Evolutionary conservation across 1,284 basidiomycete genomes (phyloP), one percentile per base, ranked within the genome.

Genomic region (Rhodotorula sp.): DNA sequence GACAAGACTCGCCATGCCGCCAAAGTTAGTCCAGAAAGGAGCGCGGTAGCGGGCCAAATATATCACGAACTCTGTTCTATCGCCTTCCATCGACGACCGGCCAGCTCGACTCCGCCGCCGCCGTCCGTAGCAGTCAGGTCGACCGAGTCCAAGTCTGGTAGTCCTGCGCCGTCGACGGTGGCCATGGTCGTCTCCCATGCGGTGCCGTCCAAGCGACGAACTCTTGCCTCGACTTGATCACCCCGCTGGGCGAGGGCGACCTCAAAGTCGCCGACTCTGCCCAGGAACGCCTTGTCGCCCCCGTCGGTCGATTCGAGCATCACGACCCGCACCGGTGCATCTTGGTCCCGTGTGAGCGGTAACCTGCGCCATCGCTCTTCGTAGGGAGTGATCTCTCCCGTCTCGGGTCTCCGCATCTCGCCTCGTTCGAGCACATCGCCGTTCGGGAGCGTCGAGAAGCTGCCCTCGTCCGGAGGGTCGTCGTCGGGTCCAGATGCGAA

Each of bases 361-460:
- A 65, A 48, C 10, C 70, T 48, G 12, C 70, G 67, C 70, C 70
- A 72, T 34, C 69, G 58, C 34, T 72, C 70, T 49, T 72, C 70
- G 49, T 72, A 72, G 2, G 48, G 61, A 26, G 58, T 47, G 14
- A 48, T 31, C 6, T 34, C 23, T 34, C 67, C 59, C 46, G 57
- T 48, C 15, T 58, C 59, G 5, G 64, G 63, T 5, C 65, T 63
- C 1, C 51, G 15, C 67, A 72, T 66, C 31, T 49, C 58, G 8
- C 70, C 70, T 2, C 18, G 57, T 34, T 72, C 70, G 21, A 72
- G 67, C 8, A 72, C 70, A 48, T 65, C 64, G 51, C 67, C 67
- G 61, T 66, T 67, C 5, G 60, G 46, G 8, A 72, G 67, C n/a
- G 62, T 31, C 43, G 26, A 26, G 51, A 69, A 72, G 5, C 49